Evolutionary conservation across 345 rosid genomes (phyloP), one percentile per base, ranked within the genome.

Genomic region (Conringia planisiliqua): DNA sequence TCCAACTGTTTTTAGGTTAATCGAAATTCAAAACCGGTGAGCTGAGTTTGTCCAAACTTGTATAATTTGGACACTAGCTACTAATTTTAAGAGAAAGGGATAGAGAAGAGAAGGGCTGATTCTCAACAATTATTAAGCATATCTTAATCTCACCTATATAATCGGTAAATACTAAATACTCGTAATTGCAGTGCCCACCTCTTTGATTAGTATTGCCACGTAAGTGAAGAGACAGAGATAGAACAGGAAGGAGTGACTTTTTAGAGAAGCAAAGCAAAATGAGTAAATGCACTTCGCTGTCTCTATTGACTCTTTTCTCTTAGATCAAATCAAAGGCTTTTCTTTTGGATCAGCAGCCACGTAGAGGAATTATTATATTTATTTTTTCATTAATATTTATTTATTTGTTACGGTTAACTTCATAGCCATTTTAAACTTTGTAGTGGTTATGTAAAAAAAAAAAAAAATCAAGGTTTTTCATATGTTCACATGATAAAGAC

Each of bases 261-360:
- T 79, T 73, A 20, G 17, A 69, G 42, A 68, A 69, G 81, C 73
- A 61, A 70, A 62, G 47, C 16, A 46, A 36, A 18, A 51, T 52
- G 87, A 88, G 89, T 88, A 79, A 88, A 89, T 91, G 91, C 85
- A 52, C 48, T 17, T 58, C 61, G 85, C 84, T 85, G 85, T 74
- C 78, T 69, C 62, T 69, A 82, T 87, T 85, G 90, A 89, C 88
- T 83, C 82, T 71, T 22, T 44, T 32, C 58, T 4, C 75, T 66
- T 47, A 64, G 32, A 64, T 50, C 67, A 66, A 36, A 65, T 38
- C 63, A 66, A 62, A 18, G 43, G 24, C 60, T 67, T 74, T 75
- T 71, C 26, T 32, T 12, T 9, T 46, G 27, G 7, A 1, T 60
- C 35, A 68, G 62, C 76, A 55, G 39, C 74, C 74, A 68, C 79